Percentiles rank a stretch among this genome's conserved stretches.
Evolutionary conservation across 2,329 filamentous ascomycete species (phyloP).

Genomic region (Scedosporium minutisporum): DNA sequence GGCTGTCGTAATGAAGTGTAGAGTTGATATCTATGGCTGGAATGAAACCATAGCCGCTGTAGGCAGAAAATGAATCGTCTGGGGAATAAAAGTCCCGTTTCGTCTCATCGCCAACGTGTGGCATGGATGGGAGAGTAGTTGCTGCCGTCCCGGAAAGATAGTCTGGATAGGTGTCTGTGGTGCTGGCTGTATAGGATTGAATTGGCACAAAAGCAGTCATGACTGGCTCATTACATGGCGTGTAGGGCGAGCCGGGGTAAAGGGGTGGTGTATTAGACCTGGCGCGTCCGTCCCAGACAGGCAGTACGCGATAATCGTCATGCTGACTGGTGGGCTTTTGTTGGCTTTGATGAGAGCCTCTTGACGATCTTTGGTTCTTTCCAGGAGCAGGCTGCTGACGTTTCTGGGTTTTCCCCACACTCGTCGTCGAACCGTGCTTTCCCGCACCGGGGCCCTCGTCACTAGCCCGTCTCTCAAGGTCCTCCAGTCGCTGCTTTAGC

Average conservation of each 20-base stretch:
- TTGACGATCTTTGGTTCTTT: background rate
- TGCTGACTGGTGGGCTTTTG: conserved; percentile 23
- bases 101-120: conserved; percentile 52
- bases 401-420: background rate
- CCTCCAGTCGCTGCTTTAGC: conserved; percentile 81
- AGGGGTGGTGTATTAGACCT: conserved; percentile 63
- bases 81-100: conserved; percentile 54
- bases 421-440: conserved; percentile 3
- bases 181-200: conserved; percentile 41
- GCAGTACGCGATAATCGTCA: conserved; percentile 6
- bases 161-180: conserved; percentile 43
- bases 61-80: conserved; percentile 53
- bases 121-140: conserved; percentile 55
- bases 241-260: conserved; percentile 58
- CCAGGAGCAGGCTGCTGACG: conserved; percentile 13
- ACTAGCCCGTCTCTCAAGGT: conserved; percentile 64
- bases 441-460: background rate
- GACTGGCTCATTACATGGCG: conserved; percentile 54
- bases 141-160: conserved; percentile 48
- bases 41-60: conserved; percentile 59
- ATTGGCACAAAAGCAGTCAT: conserved; percentile 49
- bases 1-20: conserved; percentile 54
- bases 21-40: conserved; percentile 53
- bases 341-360: conserved; percentile 15
- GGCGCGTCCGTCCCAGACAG: conserved; percentile 46